Base-by-base conservation (phyloP, 2,329 filamentous ascomycete genomes). In the Aspergillus fischeri region DNA sequence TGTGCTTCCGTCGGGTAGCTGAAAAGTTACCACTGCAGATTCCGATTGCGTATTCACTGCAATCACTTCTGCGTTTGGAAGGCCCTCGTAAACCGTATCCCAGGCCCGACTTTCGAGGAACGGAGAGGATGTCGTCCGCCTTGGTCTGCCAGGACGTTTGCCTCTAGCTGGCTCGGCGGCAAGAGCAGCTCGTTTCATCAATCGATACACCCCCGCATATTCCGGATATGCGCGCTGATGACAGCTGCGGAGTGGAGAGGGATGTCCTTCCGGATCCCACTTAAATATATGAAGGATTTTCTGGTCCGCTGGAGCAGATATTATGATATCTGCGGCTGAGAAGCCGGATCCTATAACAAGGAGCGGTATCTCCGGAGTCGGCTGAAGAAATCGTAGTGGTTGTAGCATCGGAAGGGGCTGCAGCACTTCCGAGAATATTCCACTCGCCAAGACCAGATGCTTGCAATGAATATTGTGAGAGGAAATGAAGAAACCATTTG, bases 161-260 rank as follows among this genome's bases (percentile, higher is more conserved):
- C 54, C 59, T 42, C 63, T 58, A 4, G 44, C 49, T 4, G 62
- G 25, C 28, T 60, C 51, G 35, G 62, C 62, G 21, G 66, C 60
- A 28, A 72, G 56, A 3, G 73, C 74, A 20, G 81, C 79, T 8
- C 79, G 73, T 67, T 84, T 86, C 84, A 86, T 86, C 45, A 82
- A 74, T 14, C 81, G 77, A 61, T 86, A 86, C 1, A 86, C 75
- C 8, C 79, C 77, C 0, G 84, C 83, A 65, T 86, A 86, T 60
- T 86, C 84, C 0, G 84, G 83, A 63, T 86, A 86, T 29, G 83
- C 83, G 48, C 82, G 79, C 49, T 83, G 80, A 63, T 86, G 84
- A 57, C 84, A 86, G 41, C 79, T 78, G 21, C 80, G 79, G 11
- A 86, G 70, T 2, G 83, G 84, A 0, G 82, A 85, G 0, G 83